Conservation (phyloP, 768 basidiomycete species). For the Termitomyces sp. region DNA sequence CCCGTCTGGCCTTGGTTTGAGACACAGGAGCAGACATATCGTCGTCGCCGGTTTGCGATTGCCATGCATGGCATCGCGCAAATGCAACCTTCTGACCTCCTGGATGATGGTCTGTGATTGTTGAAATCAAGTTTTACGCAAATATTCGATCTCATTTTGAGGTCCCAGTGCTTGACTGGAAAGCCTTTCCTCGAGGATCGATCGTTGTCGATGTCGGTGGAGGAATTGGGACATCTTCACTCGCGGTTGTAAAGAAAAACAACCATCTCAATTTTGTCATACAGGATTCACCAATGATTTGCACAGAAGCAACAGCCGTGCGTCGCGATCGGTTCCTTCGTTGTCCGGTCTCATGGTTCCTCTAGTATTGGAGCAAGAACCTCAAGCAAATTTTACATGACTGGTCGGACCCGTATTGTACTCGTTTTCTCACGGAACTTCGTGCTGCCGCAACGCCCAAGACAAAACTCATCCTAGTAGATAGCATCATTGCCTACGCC, state of each 20-base stretch:
- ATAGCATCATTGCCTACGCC: conserved; percentile 27
- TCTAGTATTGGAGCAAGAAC: not conserved
- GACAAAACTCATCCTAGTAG: conserved; percentile 18
- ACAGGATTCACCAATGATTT: conserved; percentile 19
- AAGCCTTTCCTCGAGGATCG: too few species aligned
- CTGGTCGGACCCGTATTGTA: too few species aligned
- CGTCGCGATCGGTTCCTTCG: not conserved
- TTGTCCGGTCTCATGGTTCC: not conserved
- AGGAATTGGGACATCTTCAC: conserved; percentile 19
- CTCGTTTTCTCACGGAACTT: too few species aligned
- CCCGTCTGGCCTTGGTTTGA: conserved; percentile 2
- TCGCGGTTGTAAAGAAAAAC: conserved; percentile 16
- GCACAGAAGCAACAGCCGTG: conserved; percentile 10
- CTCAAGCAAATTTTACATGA: conserved; percentile 22
- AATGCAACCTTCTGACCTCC: not conserved
- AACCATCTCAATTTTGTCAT: conserved; percentile 19
- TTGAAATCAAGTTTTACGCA: too few species aligned
- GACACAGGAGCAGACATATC: not conserved
- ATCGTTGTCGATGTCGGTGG: too few species aligned
- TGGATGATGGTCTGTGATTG: too few species aligned
- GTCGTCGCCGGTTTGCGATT: conserved; percentile 1
- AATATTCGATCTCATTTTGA: too few species aligned
- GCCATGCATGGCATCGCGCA: not conserved
- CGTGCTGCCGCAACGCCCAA: too few species aligned
- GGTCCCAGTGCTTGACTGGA: too few species aligned